These are phyloP conservation scores for Apiospora marii DNA, from an alignment of 2,329 filamentous ascomycete species.

Conservation along the genomic window DNA sequence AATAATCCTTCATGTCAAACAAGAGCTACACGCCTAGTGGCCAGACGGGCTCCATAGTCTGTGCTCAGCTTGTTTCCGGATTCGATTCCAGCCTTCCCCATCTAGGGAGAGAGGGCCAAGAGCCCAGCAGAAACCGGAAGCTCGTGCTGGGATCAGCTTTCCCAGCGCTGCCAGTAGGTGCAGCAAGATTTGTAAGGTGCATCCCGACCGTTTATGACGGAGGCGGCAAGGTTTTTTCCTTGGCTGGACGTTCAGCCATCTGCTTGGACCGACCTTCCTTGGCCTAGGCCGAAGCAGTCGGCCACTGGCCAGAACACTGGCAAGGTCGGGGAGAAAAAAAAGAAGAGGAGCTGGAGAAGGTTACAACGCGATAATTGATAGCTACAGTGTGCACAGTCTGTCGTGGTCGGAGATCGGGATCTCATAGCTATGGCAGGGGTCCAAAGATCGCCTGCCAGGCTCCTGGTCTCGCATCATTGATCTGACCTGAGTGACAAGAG, in stretches of 20 bases:
- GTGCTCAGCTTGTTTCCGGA: constrained; percentile 33
- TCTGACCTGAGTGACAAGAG: constrained; percentile 18
- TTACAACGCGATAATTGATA: constrained; percentile 15
- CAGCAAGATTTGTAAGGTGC: constrained; percentile 1
- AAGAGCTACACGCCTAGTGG: constrained; percentile 28
- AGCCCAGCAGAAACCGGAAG: constrained; percentile 13
- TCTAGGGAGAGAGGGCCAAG: constrained; percentile 3
- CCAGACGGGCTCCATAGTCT: constrained; percentile 34
- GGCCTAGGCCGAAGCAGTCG: not conserved
- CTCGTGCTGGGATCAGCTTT: constrained; percentile 20
- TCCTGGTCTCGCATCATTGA: constrained; percentile 25
- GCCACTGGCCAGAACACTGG: not conserved
- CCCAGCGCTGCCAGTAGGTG: constrained; percentile 10
- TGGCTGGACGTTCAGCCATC: not conserved
- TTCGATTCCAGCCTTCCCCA: constrained; percentile 30
- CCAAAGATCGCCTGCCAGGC: constrained; percentile 22
- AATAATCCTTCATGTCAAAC: constrained; percentile 29
- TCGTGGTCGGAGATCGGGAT: constrained; percentile 20
- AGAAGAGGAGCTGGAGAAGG: constrained; percentile 21
- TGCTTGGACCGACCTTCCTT: not conserved
- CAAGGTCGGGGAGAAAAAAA: constrained; percentile 3
- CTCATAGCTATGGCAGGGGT: constrained; percentile 17
- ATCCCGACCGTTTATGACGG: constrained; percentile 17
- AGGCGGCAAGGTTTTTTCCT: constrained; percentile 1
- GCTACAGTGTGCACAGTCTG: constrained; percentile 4